phyloP scores from a whole-genome alignment of 768 basidiomycete genomes.

The Tulasnella sp. region DNA sequence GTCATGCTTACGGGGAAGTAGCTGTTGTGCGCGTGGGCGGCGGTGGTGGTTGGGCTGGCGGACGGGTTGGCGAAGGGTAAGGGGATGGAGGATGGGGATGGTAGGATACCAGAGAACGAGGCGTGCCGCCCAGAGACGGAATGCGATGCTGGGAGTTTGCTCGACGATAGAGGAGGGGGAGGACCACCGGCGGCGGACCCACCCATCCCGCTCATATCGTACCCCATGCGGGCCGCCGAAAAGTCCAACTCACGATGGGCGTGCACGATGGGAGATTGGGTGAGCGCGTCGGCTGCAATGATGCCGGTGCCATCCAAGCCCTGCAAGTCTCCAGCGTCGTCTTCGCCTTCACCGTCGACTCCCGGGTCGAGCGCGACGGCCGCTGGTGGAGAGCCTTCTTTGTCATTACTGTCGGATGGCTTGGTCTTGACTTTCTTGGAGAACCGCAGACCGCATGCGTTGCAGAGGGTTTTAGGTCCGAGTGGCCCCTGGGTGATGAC shows the following conservation, averaged over 20 bases:
- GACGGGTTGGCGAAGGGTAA: not conserved
- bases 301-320: not conserved
- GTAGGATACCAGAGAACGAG: not conserved
- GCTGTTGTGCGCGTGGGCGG: not conserved
- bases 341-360: not conserved
- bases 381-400: not conserved
- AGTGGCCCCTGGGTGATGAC: constrained; percentile 50
- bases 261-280: not conserved
- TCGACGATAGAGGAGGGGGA: not conserved
- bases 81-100: not conserved
- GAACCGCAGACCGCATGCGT: constrained; percentile 91
- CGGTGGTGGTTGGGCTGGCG: too few relatives aligned
- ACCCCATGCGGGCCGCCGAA: not conserved
- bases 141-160: not conserved
- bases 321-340: not conserved
- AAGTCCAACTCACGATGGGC: not conserved
- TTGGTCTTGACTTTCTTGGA: constrained; percentile 45
- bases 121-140: not conserved
- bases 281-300: not conserved
- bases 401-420: not conserved
- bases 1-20: not conserved
- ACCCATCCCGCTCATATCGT: not conserved
- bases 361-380: not conserved
- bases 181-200: too few relatives aligned
- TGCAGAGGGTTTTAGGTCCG: constrained; percentile 96